A percentile compares a stretch with the other conserved stretches of the same genome.
phyloP scores from a whole-genome alignment of 2,329 filamentous ascomycete genomes.

The Talaromyces piceae region DNA sequence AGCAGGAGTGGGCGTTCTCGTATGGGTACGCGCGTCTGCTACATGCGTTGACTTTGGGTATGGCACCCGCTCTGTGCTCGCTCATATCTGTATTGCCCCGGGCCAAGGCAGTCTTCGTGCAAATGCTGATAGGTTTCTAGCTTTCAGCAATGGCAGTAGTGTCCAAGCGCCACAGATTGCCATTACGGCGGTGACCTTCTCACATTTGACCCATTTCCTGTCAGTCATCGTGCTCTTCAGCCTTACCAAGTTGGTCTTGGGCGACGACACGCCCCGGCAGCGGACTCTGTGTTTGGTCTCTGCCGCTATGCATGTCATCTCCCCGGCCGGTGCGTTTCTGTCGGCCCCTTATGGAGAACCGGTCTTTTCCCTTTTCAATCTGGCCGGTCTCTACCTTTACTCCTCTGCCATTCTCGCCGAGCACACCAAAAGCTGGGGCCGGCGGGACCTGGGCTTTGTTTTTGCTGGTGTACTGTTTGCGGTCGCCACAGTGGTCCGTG shows the following conservation, averaged over 20 bases:
- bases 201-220: slow-evolving; percentile 67
- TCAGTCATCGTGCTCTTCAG: slow-evolving; percentile 66
- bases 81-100: too few relatives aligned
- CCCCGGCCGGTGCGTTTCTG: slow-evolving; percentile 82
- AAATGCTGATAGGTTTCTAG: slow-evolving; percentile 13
- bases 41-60: too few relatives aligned
- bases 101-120: too few relatives aligned
- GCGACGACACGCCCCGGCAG: slow-evolving; percentile 22
- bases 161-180: slow-evolving; percentile 7
- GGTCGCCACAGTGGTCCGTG: slow-evolving; percentile 64
- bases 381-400: slow-evolving; percentile 66
- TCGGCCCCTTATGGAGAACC: slow-evolving; percentile 80
- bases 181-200: slow-evolving; percentile 52
- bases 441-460: slow-evolving; percentile 47
- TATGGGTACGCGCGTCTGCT: slow-evolving; percentile 46
- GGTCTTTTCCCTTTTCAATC: slow-evolving; percentile 68
- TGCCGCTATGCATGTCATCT: slow-evolving; percentile 69
- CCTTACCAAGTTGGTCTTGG: slow-evolving; percentile 54
- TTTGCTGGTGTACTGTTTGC: slow-evolving; percentile 63
- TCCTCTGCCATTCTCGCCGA: slow-evolving; percentile 38
- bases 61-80: too few relatives aligned
- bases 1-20: slow-evolving; percentile 63
- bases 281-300: slow-evolving; percentile 49
- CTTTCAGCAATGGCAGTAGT: background rate
- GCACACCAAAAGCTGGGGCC: slow-evolving; percentile 18